These are phyloP conservation scores for Amanita pseudoporphyria DNA, from an alignment of 768 basidiomycete genomes.

Conservation along the genomic window DNA sequence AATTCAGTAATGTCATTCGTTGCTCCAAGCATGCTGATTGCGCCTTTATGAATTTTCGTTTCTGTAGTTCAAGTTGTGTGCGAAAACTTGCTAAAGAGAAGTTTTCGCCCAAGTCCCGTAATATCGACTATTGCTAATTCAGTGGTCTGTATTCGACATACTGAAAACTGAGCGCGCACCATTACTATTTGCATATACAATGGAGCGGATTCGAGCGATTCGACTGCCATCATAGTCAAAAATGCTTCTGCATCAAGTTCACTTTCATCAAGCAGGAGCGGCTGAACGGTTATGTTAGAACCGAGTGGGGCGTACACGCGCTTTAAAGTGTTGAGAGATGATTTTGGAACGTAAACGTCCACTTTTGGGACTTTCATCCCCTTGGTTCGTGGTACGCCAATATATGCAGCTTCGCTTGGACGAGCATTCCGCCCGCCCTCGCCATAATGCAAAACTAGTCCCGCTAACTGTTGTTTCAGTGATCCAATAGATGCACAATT, in stretches of 20 bases:
- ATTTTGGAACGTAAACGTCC: conserved; percentile 48
- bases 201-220: conserved; percentile 49
- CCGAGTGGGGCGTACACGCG: conserved; percentile 45
- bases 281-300: conserved; percentile 37
- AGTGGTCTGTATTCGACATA: neutral
- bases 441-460: conserved; percentile 61
- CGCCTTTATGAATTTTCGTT: conserved; percentile 42
- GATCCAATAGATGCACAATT: conserved; percentile 37
- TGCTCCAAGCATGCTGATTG: conserved; percentile 53
- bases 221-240: conserved; percentile 67
- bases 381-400: conserved; percentile 27
- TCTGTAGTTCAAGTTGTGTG: conserved; percentile 32
- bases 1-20: conserved; percentile 48
- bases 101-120: conserved; percentile 53
- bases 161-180: conserved; percentile 25
- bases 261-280: conserved; percentile 42
- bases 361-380: conserved; percentile 25
- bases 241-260: conserved; percentile 65
- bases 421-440: conserved; percentile 49
- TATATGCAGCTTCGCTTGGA: conserved; percentile 62
- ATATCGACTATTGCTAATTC: conserved; percentile 28
- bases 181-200: conserved; percentile 62
- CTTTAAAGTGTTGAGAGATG: conserved; percentile 54
- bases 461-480: conserved; percentile 44
- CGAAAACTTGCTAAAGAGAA: conserved; percentile 46